Conservation (phyloP, 192 early-diverging fungal species). For the Gonapodya sp. region DNA sequence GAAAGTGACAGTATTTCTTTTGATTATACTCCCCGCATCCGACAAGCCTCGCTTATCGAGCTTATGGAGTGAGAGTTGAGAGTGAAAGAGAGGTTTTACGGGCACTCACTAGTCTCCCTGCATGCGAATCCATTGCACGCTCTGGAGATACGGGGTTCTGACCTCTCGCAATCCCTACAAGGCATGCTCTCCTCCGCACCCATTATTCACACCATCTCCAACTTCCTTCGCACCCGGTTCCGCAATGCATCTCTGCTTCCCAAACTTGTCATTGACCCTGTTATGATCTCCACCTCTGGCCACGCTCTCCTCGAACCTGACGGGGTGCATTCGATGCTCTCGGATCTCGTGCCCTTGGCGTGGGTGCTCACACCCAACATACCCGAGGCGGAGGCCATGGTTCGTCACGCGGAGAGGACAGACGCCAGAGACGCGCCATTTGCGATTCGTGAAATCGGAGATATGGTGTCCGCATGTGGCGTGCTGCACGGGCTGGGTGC, state of each 20-base stretch:
- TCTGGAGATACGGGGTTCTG: neutral
- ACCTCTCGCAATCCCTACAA: neutral
- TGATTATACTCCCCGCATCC: too few relatives aligned
- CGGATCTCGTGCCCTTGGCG: slow-evolving; percentile 58
- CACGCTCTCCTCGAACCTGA: slow-evolving; percentile 45
- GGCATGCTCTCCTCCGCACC: slow-evolving; percentile 60
- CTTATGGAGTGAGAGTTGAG: too few relatives aligned
- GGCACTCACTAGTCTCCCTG: too few relatives aligned
- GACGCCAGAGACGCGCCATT: neutral
- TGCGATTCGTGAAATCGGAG: slow-evolving; percentile 14
- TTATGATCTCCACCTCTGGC: slow-evolving; percentile 76
- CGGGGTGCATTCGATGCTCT: slow-evolving; percentile 44
- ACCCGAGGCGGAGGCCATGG: slow-evolving; percentile 64
- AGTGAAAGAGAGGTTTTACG: too few relatives aligned
- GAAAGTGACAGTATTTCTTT: too few relatives aligned
- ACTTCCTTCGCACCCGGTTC: slow-evolving; percentile 16
- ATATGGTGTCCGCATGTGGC: slow-evolving; percentile 52
- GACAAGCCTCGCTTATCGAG: too few relatives aligned
- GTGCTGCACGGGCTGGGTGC: slow-evolving; percentile 44
- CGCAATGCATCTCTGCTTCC: slow-evolving; percentile 23
- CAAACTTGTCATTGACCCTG: slow-evolving; percentile 67
- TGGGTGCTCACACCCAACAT: slow-evolving; percentile 72
- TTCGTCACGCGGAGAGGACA: slow-evolving; percentile 14
- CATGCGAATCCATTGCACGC: too few relatives aligned
- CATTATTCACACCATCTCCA: slow-evolving; percentile 52